Evolutionary conservation across 108 stramenopile genomes (phyloP).

Genomic region (Nitzschia sp.): DNA sequence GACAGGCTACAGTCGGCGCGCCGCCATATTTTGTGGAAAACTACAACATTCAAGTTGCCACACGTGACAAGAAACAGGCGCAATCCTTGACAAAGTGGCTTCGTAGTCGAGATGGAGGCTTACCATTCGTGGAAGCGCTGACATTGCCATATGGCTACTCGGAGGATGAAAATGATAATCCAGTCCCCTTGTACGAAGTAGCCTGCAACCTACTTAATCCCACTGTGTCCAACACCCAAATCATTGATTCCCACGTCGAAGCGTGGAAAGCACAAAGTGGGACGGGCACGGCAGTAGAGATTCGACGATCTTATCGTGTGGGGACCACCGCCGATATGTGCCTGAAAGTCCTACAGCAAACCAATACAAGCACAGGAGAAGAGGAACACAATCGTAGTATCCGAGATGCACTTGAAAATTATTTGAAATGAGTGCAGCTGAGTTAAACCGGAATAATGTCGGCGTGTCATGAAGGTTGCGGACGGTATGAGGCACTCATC

Average conservation of each 20-base stretch:
- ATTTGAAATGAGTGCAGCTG: not conserved
- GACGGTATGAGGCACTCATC: too few species aligned
- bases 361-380: conserved; percentile 9
- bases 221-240: conserved; percentile 34
- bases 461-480: too few species aligned
- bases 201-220: conserved; percentile 80
- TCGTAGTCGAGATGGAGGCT: conserved; percentile 71
- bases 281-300: not conserved
- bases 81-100: conserved; percentile 59
- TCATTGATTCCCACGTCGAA: conserved; percentile 36
- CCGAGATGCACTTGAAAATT: not conserved
- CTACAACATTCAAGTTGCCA: conserved; percentile 71
- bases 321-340: conserved; percentile 68
- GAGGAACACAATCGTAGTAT: conserved; percentile 5
- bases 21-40: conserved; percentile 79
- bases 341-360: conserved; percentile 25
- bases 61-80: conserved; percentile 40
- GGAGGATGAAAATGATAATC: conserved; percentile 1
- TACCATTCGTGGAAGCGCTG: conserved; percentile 79
- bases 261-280: conserved; percentile 44
- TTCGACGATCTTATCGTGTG: conserved; percentile 64
- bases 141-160: conserved; percentile 61
- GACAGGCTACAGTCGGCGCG: conserved; percentile 62
- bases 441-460: too few species aligned
- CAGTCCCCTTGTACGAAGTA: conserved; percentile 62